phyloP scores from a whole-genome alignment of 1,284 basidiomycete genomes.

The Cryptococcus hybrid region DNA sequence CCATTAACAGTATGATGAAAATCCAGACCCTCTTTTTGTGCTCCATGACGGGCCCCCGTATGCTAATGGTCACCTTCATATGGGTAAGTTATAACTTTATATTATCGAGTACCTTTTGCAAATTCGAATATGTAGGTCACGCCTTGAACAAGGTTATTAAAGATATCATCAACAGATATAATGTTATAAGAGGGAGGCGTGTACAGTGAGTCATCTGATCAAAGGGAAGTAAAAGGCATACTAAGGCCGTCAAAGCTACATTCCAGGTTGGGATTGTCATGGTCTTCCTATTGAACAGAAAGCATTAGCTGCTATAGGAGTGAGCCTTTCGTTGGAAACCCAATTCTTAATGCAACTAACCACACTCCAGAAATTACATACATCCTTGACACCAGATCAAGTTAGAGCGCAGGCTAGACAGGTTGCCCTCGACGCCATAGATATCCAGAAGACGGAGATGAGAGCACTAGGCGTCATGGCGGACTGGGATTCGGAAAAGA shows the following conservation, averaged over 20 bases:
- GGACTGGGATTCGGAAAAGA: conserved; percentile 69
- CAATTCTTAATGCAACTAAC: no score
- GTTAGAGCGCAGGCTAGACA: conserved; percentile 71
- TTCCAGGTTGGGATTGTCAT: conserved; percentile 98
- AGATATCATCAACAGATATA: conserved; percentile 91
- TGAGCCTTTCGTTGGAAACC: conserved; percentile 52
- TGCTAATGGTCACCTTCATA: conserved; percentile 93
- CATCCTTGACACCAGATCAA: conserved; percentile 59
- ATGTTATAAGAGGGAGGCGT: conserved; percentile 71
- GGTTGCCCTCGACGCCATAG: conserved; percentile 74
- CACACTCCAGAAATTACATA: conserved; percentile 34
- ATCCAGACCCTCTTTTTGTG: conserved; percentile 68
- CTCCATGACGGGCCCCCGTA: conserved; percentile 98
- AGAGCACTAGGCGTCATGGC: conserved; percentile 86
- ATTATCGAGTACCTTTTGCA: background rate
- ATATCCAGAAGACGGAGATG: conserved; percentile 77
- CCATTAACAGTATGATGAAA: conserved; percentile 61
- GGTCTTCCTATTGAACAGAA: conserved; percentile 97
- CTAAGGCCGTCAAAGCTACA: conserved; percentile 59
- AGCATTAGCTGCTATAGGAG: conserved; percentile 72
- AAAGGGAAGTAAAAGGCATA: background rate
- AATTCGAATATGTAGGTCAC: conserved; percentile 62
- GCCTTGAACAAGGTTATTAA: conserved; percentile 97
- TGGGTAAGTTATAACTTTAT: conserved; percentile 61
- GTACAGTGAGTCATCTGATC: conserved; percentile 66